These are phyloP conservation scores for Cladophialophora chaetospira DNA, from an alignment of 2,329 filamentous ascomycete species.

Conservation along the genomic window DNA sequence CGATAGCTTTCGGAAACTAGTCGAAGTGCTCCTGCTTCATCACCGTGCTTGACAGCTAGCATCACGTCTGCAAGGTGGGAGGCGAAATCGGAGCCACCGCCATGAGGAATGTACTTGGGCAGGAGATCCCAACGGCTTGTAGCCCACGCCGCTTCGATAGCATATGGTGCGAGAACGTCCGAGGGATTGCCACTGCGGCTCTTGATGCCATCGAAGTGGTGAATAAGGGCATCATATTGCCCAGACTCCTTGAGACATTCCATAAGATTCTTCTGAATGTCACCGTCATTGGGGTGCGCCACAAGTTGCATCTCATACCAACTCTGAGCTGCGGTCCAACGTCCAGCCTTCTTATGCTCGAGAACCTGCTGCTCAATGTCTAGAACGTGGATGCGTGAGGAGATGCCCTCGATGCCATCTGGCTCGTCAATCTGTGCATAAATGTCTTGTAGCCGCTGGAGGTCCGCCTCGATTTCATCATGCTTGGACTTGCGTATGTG, in stretches of 20 bases:
- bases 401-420: slow-evolving; percentile 93
- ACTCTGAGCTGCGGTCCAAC: slow-evolving; percentile 92
- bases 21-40: slow-evolving; percentile 55
- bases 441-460: slow-evolving; percentile 83
- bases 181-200: slow-evolving; percentile 41
- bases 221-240: slow-evolving; percentile 85
- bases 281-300: slow-evolving; percentile 72
- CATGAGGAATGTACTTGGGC: slow-evolving; percentile 61
- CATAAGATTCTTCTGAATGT: slow-evolving; percentile 79
- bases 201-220: slow-evolving; percentile 78
- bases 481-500: slow-evolving; percentile 65
- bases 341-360: slow-evolving; percentile 86
- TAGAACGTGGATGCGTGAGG: slow-evolving; percentile 79
- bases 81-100: slow-evolving; percentile 70
- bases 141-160: slow-evolving; percentile 89
- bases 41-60: slow-evolving; percentile 58
- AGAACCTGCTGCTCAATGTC: slow-evolving; percentile 91
- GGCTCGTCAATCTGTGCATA: slow-evolving; percentile 98
- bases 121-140: slow-evolving; percentile 79
- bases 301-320: slow-evolving; percentile 95
- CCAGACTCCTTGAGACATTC: slow-evolving; percentile 93
- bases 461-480: slow-evolving; percentile 58
- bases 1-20: slow-evolving; percentile 68
- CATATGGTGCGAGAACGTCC: slow-evolving; percentile 72
- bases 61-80: slow-evolving; percentile 73